phyloP scores from a whole-genome alignment of 805 yeast species.

The Candida insectorum region DNA sequence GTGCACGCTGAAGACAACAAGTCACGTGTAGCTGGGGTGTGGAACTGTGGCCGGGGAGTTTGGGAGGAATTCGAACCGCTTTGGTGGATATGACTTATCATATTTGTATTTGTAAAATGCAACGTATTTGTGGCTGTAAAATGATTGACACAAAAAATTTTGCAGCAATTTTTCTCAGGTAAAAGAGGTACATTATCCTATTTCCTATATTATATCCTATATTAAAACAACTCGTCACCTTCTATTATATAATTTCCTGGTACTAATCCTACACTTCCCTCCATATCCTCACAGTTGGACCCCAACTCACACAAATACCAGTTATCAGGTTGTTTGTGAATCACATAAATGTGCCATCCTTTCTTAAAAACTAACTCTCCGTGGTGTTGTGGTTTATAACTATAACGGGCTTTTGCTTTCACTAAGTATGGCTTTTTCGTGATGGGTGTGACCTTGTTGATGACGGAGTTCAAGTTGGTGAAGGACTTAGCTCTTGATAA shows the following conservation, averaged over 20 bases:
- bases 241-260: conserved; percentile 43
- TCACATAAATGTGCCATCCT: conserved; percentile 39
- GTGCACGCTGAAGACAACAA: no score
- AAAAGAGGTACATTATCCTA: background rate
- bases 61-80: no score
- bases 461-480: conserved; percentile 27
- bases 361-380: conserved; percentile 40
- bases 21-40: no score
- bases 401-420: conserved; percentile 38
- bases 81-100: no score
- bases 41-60: no score
- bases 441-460: conserved; percentile 27
- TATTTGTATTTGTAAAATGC: no score
- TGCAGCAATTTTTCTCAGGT: background rate
- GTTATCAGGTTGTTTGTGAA: conserved; percentile 42
- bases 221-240: conserved; percentile 15
- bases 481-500: conserved; percentile 33
- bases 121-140: background rate
- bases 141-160: background rate
- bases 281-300: conserved; percentile 25
- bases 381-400: conserved; percentile 37
- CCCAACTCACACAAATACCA: conserved; percentile 45
- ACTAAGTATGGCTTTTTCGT: conserved; percentile 25
- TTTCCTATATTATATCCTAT: background rate
- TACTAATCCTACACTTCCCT: conserved; percentile 39